phyloP scores from a whole-genome alignment of 169 alveolate species.

The Plasmodium gallinaceum region DNA sequence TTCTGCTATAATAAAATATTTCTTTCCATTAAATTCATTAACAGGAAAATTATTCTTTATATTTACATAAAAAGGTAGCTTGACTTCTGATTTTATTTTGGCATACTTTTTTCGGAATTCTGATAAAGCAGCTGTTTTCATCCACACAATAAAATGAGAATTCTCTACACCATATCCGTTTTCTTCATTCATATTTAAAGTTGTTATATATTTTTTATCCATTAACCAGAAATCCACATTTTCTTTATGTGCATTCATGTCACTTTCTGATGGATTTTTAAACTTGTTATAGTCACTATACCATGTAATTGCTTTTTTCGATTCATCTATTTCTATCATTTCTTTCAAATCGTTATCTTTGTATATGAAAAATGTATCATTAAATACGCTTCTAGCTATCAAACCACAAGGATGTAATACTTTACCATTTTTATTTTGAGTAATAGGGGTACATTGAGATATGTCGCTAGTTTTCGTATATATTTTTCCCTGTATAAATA shows the following conservation, averaged over 20 bases:
- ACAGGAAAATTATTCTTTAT: conserved; percentile 82
- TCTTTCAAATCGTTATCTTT: conserved; percentile 63
- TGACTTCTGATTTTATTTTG: conserved; percentile 79
- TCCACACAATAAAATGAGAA: conserved; percentile 90
- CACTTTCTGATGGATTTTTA: conserved; percentile 78
- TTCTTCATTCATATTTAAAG: conserved; percentile 79
- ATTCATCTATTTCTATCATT: conserved; percentile 82
- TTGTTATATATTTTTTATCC: conserved; percentile 10
- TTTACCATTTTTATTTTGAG: conserved; percentile 79
- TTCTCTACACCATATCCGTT: conserved; percentile 88
- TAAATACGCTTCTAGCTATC: conserved; percentile 82
- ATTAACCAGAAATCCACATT: conserved; percentile 78
- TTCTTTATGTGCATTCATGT: conserved; percentile 27
- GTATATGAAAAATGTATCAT: conserved; percentile 80
- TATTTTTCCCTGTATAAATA: conserved; percentile 71
- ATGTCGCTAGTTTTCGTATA: conserved; percentile 45
- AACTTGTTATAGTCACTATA: conserved; percentile 78
- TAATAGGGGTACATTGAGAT: conserved; percentile 78
- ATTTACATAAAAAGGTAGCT: conserved; percentile 82
- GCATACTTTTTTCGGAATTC: conserved; percentile 88
- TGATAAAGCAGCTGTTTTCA: conserved; percentile 87
- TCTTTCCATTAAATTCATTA: conserved; percentile 82
- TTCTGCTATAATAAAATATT: conserved; percentile 79
- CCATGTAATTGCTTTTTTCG: conserved; percentile 82
- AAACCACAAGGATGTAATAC: conserved; percentile 86